These are phyloP conservation scores for Debaryomyces udenii DNA, from an alignment of 1,139 yeast genomes.

Conservation along the genomic window DNA sequence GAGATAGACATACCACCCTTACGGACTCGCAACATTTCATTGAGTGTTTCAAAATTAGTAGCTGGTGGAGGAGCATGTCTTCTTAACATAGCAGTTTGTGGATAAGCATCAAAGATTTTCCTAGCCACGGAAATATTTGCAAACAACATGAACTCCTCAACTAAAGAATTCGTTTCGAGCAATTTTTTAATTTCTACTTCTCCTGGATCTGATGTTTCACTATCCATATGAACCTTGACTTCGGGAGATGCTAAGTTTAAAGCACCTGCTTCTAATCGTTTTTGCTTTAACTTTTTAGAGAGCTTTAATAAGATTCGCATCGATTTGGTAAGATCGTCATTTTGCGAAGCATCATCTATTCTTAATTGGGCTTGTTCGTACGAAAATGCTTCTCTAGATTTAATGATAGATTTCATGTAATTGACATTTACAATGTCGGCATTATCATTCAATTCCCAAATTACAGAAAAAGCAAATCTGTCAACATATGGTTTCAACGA, in stretches of 20 bases:
- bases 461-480: constrained; percentile 90
- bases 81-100: constrained; percentile 97
- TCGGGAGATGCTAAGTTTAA: constrained; percentile 96
- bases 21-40: constrained; percentile 85
- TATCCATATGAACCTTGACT: constrained; percentile 95
- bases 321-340: constrained; percentile 84
- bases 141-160: constrained; percentile 97
- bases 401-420: constrained; percentile 85
- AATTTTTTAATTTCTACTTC: constrained; percentile 91
- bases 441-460: constrained; percentile 90
- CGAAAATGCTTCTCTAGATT: constrained; percentile 92
- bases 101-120: constrained; percentile 87
- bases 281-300: constrained; percentile 82
- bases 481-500: constrained; percentile 95
- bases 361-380: constrained; percentile 92
- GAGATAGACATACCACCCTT: constrained; percentile 76
- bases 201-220: constrained; percentile 95
- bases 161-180: constrained; percentile 90
- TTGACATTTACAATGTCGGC: constrained; percentile 84
- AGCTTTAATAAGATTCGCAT: constrained; percentile 80
- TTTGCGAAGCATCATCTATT: constrained; percentile 77
- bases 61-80: constrained; percentile 97
- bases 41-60: constrained; percentile 84
- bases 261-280: constrained; percentile 93
- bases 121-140: constrained; percentile 96